Evolutionary conservation across 768 basidiomycete genomes (phyloP).

Genomic region (Clavulina sp.): DNA sequence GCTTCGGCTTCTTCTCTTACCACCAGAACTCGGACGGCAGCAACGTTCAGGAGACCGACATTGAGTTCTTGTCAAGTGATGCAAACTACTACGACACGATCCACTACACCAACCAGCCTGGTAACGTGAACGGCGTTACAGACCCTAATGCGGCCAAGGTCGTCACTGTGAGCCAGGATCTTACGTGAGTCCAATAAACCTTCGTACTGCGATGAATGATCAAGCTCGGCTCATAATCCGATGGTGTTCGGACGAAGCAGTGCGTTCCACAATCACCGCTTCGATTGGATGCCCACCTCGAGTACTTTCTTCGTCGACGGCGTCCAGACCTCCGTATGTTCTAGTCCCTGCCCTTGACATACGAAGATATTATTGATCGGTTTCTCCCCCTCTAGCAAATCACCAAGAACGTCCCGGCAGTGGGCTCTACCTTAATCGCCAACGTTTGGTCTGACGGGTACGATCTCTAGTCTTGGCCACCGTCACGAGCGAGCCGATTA

Average conservation of each 20-base stretch:
- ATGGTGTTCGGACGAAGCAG: slow-evolving; percentile 4
- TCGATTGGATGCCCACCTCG: slow-evolving; percentile 11
- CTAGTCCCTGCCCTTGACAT: too few species aligned
- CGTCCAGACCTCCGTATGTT: not conserved
- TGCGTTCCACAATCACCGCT: slow-evolving; percentile 11
- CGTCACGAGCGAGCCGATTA: not conserved
- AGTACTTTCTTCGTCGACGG: slow-evolving; percentile 8
- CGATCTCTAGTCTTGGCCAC: slow-evolving; percentile 4
- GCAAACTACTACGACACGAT: slow-evolving; percentile 10
- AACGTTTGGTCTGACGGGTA: slow-evolving; percentile 13
- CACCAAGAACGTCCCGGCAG: slow-evolving; percentile 10
- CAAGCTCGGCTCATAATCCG: too few species aligned
- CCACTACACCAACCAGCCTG: slow-evolving; percentile 13
- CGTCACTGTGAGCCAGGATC: slow-evolving; percentile 6
- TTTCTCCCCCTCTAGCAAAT: too few species aligned
- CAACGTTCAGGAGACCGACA: slow-evolving; percentile 7
- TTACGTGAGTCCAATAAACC: slow-evolving; percentile 8
- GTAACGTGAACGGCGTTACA: slow-evolving; percentile 8
- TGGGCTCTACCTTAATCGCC: slow-evolving; percentile 3
- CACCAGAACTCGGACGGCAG: too few species aligned
- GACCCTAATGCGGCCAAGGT: slow-evolving; percentile 10
- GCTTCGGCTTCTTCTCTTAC: slow-evolving; percentile 12
- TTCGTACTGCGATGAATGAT: not conserved
- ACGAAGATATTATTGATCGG: too few species aligned
- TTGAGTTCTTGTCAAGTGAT: slow-evolving; percentile 11